These are phyloP conservation scores for Hymenoscyphus albidus DNA, from an alignment of 2,329 filamentous ascomycete genomes.

Conservation along the genomic window DNA sequence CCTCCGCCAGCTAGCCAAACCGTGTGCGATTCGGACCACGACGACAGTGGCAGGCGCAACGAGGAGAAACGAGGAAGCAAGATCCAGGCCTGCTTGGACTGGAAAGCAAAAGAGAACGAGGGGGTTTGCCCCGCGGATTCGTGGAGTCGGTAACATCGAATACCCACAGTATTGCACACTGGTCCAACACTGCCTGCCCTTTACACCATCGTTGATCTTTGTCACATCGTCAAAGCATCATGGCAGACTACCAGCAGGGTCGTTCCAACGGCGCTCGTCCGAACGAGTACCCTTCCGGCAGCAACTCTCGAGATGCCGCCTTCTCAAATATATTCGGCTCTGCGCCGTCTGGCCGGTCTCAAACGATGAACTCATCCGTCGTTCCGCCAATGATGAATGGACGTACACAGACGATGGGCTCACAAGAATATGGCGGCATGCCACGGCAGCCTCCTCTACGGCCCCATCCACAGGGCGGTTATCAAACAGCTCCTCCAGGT, in stretches of 20 bases:
- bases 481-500: conserved; percentile 24
- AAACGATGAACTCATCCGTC: conserved; percentile 87
- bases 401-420: conserved; percentile 72
- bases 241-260: conserved; percentile 61
- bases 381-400: conserved; percentile 51
- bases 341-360: conserved; percentile 82
- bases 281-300: conserved; percentile 42
- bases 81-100: neutral
- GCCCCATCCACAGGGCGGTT: conserved; percentile 47
- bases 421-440: conserved; percentile 47
- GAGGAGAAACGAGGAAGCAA: neutral
- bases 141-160: neutral
- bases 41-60: neutral
- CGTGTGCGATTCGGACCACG: neutral
- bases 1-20: neutral
- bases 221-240: conserved; percentile 17
- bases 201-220: neutral
- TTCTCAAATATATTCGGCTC: conserved; percentile 95
- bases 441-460: conserved; percentile 62
- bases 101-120: neutral
- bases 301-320: conserved; percentile 82
- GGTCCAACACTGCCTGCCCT: neutral
- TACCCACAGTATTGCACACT: neutral
- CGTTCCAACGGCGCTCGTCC: conserved; percentile 50
- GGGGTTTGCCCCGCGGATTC: conserved; percentile 4